These are phyloP conservation scores for Leccinum fallax DNA, from an alignment of 1,284 basidiomycete genomes.

Conservation along the genomic window DNA sequence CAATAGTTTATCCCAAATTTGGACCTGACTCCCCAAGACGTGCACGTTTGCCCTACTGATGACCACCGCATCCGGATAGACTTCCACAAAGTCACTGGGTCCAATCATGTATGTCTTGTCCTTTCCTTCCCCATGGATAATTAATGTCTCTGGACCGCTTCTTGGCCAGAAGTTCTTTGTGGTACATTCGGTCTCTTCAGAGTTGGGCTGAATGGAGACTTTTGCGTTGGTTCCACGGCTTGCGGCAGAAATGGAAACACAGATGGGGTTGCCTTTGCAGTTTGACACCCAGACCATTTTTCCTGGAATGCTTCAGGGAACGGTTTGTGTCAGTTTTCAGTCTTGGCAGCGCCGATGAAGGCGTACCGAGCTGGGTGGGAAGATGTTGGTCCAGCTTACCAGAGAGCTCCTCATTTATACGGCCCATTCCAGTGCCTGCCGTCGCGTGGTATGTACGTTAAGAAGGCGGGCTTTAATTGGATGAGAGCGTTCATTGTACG, in stretches of 20 bases:
- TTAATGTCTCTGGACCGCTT: background rate
- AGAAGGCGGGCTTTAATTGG: background rate
- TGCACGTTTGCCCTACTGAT: background rate
- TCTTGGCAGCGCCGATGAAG: background rate
- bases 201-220: background rate
- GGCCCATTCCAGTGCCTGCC: background rate
- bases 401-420: background rate
- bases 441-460: background rate
- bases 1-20: background rate
- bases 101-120: background rate
- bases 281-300: slow-evolving; percentile 1
- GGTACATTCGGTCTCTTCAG: background rate
- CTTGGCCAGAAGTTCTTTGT: background rate
- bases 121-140: background rate
- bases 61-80: background rate
- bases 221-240: background rate
- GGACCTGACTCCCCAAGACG: background rate
- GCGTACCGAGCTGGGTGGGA: background rate
- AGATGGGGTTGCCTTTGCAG: background rate
- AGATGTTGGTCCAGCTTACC: background rate
- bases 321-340: background rate
- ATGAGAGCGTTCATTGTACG: background rate
- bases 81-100: background rate
- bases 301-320: background rate
- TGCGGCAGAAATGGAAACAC: background rate